Evolutionary conservation across 441 rosid species (phyloP).

Genomic region (Dalechampia spathulata): DNA sequence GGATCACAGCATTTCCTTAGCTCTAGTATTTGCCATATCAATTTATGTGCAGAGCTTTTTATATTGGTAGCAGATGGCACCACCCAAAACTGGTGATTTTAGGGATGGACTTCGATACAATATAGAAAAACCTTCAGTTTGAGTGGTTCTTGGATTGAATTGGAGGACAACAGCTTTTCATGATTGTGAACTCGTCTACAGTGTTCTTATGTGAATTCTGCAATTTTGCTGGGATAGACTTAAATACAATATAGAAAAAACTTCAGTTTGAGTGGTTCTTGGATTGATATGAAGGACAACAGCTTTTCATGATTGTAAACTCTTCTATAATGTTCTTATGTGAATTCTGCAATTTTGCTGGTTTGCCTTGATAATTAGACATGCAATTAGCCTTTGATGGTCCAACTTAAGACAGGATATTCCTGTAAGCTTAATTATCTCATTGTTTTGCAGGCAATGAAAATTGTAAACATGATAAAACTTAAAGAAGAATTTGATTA

Average conservation of each 20-base stretch:
- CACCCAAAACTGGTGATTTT: not conserved
- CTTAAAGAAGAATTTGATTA: conserved; percentile 94
- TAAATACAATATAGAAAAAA: not conserved
- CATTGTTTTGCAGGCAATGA: conserved; percentile 70
- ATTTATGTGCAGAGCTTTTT: not conserved
- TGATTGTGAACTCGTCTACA: no score
- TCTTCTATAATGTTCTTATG: no score
- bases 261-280: not conserved
- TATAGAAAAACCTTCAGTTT: not conserved
- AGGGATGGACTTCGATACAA: not conserved
- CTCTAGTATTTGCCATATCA: not conserved
- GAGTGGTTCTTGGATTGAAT: not conserved
- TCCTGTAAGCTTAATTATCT: conserved; percentile 10
- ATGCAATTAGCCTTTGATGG: not conserved
- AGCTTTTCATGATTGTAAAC: no score
- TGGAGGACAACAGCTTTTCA: no score
- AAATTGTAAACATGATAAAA: conserved; percentile 78
- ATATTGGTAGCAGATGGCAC: not conserved
- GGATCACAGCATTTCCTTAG: not conserved
- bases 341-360: no score
- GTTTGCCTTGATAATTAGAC: not conserved
- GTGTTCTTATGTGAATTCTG: no score
- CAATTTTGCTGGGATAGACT: not conserved
- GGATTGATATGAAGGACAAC: no score
- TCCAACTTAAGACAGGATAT: not conserved